Base-by-base conservation (phyloP, 2,329 filamentous ascomycete species). In the Microthyrium microscopicum region DNA sequence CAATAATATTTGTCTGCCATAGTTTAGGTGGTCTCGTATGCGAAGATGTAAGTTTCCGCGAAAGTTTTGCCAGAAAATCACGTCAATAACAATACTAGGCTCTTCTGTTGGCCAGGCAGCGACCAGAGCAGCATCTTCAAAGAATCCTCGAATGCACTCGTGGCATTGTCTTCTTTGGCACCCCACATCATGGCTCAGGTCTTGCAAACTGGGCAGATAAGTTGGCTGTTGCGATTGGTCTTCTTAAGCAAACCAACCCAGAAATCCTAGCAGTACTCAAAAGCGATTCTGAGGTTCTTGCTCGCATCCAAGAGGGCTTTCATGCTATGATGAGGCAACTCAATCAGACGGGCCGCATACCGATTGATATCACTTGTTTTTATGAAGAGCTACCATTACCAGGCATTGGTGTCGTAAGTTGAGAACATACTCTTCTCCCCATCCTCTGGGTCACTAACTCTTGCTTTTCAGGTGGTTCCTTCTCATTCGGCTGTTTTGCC, bases 91-190 rank as follows among this genome's bases (percentile, higher is more conserved):
- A n/a, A n/a, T n/a, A n/a, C n/a, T n/a, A n/a, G n/a, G n/a, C n/a
- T n/a, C n/a, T n/a, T n/a, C n/a, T n/a, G n/a, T n/a, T n/a, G n/a
- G n/a, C n/a, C n/a, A n/a, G n/a, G n/a, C n/a, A n/a, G n/a, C n/a
- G 40, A 17, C 34, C 44, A 11, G 50, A 53, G 16, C 25, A 7
- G 20, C 41, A 50, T 34, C 39, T 48, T n/a, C 39, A 34, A 17
- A 38, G 35, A n/a, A 38, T 49, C 13, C 35, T 48, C 26, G 16
- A 30, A 5, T 50, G 33, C 17, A 56, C 49, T 0, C 33, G 32
- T 5, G 53, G 48, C 8, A 46, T 55, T 13, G 34, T 47, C 4
- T 57, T 57, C 40, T 43, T 57, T 18, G 54, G 55, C 4, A 57
- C 55, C 25, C 52, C 51, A 1, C 51, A 58, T 34, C 40, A 46